phyloP scores from a whole-genome alignment of 352 stramenopile species.

The Globisporangium acanthophoron region DNA sequence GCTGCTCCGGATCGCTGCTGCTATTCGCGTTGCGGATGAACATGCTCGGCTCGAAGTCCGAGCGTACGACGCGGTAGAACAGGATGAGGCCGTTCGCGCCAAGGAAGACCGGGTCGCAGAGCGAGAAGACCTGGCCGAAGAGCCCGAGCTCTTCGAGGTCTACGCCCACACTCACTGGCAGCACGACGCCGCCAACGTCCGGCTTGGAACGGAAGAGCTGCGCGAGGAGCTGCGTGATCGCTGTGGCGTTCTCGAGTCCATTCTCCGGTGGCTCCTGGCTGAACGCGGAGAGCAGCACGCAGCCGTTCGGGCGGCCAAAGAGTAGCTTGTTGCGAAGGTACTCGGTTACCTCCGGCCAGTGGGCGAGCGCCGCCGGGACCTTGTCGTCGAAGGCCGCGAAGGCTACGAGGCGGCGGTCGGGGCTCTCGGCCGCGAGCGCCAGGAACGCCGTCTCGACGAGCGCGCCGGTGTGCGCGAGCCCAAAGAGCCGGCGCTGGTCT shows the following conservation, averaged over 20 bases:
- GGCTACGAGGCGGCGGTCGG: slow-evolving; percentile 13
- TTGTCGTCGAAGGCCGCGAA: slow-evolving; percentile 68
- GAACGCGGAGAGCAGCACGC: slow-evolving; percentile 48
- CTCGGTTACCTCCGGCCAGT: slow-evolving; percentile 53
- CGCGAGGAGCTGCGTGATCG: slow-evolving; percentile 32
- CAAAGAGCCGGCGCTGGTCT: slow-evolving; percentile 51
- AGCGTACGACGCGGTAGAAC: slow-evolving; percentile 51
- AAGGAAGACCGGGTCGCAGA: slow-evolving; percentile 40
- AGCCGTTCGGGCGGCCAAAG: slow-evolving; percentile 43
- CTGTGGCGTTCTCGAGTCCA: slow-evolving; percentile 13
- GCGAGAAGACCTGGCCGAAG: slow-evolving; percentile 58
- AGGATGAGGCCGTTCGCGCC: slow-evolving; percentile 36
- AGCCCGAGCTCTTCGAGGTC: slow-evolving; percentile 50
- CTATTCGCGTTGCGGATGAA: slow-evolving; percentile 24
- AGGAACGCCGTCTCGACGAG: slow-evolving; percentile 59
- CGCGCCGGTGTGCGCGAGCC: slow-evolving; percentile 43
- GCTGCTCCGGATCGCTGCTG: slow-evolving; percentile 16
- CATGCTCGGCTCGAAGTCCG: slow-evolving; percentile 39
- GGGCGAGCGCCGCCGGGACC: slow-evolving; percentile 31
- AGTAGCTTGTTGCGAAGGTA: slow-evolving; percentile 59
- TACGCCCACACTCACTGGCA: slow-evolving; percentile 41
- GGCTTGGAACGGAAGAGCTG: slow-evolving; percentile 32
- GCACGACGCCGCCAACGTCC: slow-evolving; percentile 42
- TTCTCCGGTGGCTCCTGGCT: slow-evolving; percentile 18
- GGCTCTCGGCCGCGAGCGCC: slow-evolving; percentile 32